These are phyloP conservation scores for Leccinellum luteum DNA, from an alignment of 768 basidiomycete species.

Conservation along the genomic window DNA sequence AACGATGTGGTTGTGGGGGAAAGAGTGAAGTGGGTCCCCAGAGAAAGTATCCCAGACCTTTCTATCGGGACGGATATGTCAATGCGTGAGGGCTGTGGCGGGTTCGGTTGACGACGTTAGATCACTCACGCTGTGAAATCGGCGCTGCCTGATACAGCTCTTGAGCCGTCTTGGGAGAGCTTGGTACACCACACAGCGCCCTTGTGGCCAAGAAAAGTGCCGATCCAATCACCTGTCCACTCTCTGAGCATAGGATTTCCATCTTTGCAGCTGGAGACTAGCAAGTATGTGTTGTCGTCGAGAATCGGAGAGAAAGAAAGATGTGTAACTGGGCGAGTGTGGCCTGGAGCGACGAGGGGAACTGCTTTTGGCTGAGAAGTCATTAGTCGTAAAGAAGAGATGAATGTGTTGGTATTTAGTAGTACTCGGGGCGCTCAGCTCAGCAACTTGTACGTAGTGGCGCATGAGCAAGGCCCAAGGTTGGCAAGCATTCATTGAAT, in stretches of 20 bases:
- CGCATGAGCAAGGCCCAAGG: too few species aligned
- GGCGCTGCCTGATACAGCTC: constrained; percentile 90
- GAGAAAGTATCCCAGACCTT: constrained; percentile 97
- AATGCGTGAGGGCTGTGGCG: constrained; percentile 1
- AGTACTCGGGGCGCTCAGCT: constrained; percentile 44
- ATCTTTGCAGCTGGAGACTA: constrained; percentile 98
- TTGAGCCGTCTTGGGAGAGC: constrained; percentile 79
- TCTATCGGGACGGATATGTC: constrained; percentile 39
- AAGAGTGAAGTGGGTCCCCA: constrained; percentile 87
- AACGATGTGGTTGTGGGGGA: constrained; percentile 98
- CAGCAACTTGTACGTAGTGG: too few species aligned
- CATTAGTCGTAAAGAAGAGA: constrained; percentile 47
- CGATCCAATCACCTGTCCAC: constrained; percentile 99
- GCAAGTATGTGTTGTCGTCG: constrained; percentile 81
- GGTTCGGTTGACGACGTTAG: neutral
- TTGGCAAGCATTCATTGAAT: too few species aligned
- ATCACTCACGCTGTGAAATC: constrained; percentile 91
- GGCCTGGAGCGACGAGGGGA: constrained; percentile 82
- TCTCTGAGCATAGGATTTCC: constrained; percentile 96
- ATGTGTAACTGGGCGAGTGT: constrained; percentile 87
- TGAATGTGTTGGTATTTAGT: too few species aligned
- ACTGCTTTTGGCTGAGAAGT: constrained; percentile 63
- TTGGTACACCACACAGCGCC: constrained; percentile 98
- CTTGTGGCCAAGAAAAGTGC: constrained; percentile 85
- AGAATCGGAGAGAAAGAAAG: constrained; percentile 88